Evolutionary conservation across 306 rosid genomes (phyloP).

Genomic region (Erythrophleum fordii): DNA sequence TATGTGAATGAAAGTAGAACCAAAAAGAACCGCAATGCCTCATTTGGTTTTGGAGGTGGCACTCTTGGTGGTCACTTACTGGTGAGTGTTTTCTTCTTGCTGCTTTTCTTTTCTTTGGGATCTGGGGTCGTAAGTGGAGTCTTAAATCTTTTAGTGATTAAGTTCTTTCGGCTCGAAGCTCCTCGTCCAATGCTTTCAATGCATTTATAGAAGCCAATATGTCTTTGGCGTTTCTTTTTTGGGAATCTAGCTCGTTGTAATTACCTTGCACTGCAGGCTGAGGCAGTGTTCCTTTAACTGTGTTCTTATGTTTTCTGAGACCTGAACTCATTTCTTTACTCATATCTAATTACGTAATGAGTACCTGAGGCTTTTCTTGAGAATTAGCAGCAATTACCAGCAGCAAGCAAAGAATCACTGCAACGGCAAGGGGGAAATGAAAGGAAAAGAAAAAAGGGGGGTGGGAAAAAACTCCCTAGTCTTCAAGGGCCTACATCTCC

Average conservation of each 20-base stretch:
- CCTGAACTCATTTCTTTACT: background rate
- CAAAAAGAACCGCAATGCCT: constrained; percentile 42
- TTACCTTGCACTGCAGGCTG: background rate
- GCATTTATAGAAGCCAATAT: constrained; percentile 8
- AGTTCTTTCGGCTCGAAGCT: background rate
- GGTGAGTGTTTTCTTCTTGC: constrained; percentile 53
- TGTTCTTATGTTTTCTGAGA: constrained; percentile 8
- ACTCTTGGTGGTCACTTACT: constrained; percentile 93
- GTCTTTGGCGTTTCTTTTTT: background rate
- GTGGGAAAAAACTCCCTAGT: too few relatives aligned
- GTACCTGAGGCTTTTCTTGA: constrained; percentile 2
- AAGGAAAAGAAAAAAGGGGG: too few relatives aligned
- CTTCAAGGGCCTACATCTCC: background rate
- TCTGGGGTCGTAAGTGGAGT: background rate
- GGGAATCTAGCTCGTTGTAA: background rate
- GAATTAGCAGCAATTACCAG: background rate
- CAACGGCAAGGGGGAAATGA: too few relatives aligned
- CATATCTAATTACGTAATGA: background rate
- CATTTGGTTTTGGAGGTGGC: constrained; percentile 90
- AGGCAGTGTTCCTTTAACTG: background rate
- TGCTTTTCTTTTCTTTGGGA: background rate
- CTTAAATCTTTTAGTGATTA: background rate
- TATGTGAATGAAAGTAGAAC: constrained; percentile 67
- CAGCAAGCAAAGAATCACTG: background rate
- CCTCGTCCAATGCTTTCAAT: background rate